A percentile compares a stretch with the other conserved stretches of the same genome.
phyloP scores from a whole-genome alignment of 192 early-diverging fungal genomes.

The Coemansia guatemalensis region DNA sequence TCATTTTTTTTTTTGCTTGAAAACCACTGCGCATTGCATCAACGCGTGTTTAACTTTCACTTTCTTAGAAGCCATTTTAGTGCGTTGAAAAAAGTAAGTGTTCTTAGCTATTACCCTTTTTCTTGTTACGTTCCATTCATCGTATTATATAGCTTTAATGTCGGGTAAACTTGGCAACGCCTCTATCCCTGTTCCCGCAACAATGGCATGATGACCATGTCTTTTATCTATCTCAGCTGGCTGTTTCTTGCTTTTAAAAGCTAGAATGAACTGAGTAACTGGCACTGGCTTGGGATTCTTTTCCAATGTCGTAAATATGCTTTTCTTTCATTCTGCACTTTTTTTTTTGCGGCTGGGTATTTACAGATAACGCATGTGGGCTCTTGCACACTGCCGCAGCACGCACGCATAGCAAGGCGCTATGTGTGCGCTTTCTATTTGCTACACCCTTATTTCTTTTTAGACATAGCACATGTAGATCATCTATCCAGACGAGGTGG shows the following conservation, averaged over 20 bases:
- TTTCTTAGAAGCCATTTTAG: neutral
- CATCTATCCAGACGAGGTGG: neutral
- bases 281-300: neutral
- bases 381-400: neutral
- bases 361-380: neutral
- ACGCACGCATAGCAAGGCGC: neutral
- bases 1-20: no score
- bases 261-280: neutral
- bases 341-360: neutral
- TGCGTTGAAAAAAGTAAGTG: neutral
- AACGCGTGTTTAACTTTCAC: no score
- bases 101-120: neutral
- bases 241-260: neutral
- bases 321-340: neutral
- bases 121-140: neutral
- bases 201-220: neutral
- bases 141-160: neutral
- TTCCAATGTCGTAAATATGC: neutral
- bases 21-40: no score
- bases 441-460: neutral
- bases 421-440: neutral
- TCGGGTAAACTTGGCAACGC: neutral
- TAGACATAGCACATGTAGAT: neutral
- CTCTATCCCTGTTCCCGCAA: neutral
- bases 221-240: neutral